phyloP scores from a whole-genome alignment of 108 stramenopile species.

The Nitzschia putrida region DNA sequence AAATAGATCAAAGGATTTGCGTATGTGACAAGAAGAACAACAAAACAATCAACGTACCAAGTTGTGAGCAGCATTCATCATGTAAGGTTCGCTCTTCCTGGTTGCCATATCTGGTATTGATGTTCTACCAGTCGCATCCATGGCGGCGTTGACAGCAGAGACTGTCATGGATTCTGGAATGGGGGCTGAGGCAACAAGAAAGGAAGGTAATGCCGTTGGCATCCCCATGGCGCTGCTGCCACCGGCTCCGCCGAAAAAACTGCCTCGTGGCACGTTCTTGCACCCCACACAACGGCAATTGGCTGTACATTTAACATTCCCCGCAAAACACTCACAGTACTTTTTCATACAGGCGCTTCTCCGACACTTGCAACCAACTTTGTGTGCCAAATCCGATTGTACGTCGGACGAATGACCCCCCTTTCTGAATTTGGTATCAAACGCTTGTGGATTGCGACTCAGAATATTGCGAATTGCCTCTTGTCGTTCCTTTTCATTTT shows the following conservation, averaged over 20 bases:
- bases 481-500: conserved; percentile 60
- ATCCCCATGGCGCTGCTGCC: background rate
- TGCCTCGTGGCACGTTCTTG: conserved; percentile 70
- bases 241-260: conserved; percentile 3
- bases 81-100: conserved; percentile 35
- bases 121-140: too few relatives aligned
- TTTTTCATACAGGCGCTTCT: conserved; percentile 93
- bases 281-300: conserved; percentile 94
- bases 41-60: conserved; percentile 47
- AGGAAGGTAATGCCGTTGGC: background rate
- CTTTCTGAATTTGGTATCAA: conserved; percentile 86
- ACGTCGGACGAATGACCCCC: conserved; percentile 15
- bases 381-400: conserved; percentile 59
- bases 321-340: conserved; percentile 95
- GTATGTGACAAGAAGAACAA: background rate
- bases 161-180: background rate
- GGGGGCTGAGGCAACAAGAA: background rate
- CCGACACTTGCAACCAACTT: conserved; percentile 94
- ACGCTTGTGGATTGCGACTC: conserved; percentile 83
- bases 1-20: background rate
- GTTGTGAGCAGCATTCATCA: conserved; percentile 81
- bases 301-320: conserved; percentile 73
- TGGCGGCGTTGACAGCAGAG: too few relatives aligned
- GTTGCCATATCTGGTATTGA: background rate
- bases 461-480: conserved; percentile 82